Evolutionary conservation across 2,329 filamentous ascomycete species (phyloP), one percentile per base, ranked within the genome.

Genomic region (Microcyclosporella mali): DNA sequence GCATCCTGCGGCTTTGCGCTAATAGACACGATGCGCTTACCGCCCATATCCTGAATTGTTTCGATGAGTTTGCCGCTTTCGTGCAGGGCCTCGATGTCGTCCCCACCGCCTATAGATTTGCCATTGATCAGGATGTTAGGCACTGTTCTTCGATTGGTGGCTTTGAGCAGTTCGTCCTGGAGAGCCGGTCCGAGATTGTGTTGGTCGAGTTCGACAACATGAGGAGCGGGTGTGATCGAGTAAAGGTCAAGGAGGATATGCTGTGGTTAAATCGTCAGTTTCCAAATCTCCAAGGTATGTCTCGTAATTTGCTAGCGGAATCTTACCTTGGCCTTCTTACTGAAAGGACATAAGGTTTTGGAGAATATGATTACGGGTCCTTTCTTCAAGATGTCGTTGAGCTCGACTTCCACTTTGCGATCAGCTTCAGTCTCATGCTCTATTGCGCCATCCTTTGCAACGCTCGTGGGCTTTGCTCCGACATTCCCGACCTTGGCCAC

Each of bases 291-390:
- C n/a, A n/a, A n/a, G n/a, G n/a, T n/a, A n/a, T n/a, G 9, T 25
- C 21, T 25, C 9, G 21, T 9, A 9, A 4, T 9, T 9, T 15
- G 35, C 16, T n/a, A 32, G 19, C 29, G n/a, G n/a, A 9, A 19
- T 37, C 48, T 16, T 49, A 59, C 56, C 68, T 98, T 98, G 34
- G 92, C 92, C 55, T 80, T 81, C 61, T 81, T 84, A 39, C 88
- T 95, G 68, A 78, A 83, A 1, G 85, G 88, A 66, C 92, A 98
- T 69, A 90, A 95, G 1, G 85, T 79, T 67, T 98, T 97, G 51
- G 88, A 95, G 70, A 97, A 97, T 57, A 98, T 87, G 63, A 95
- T 85, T 47, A 97, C 82, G 12, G 90, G 88, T 2, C 86, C 81
- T 60, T 81, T 84, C 70, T 89, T 92, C 51, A 97, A 66, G 37